phyloP scores from a whole-genome alignment of 2,329 filamentous ascomycete genomes.

The Colletotrichum abscissum region DNA sequence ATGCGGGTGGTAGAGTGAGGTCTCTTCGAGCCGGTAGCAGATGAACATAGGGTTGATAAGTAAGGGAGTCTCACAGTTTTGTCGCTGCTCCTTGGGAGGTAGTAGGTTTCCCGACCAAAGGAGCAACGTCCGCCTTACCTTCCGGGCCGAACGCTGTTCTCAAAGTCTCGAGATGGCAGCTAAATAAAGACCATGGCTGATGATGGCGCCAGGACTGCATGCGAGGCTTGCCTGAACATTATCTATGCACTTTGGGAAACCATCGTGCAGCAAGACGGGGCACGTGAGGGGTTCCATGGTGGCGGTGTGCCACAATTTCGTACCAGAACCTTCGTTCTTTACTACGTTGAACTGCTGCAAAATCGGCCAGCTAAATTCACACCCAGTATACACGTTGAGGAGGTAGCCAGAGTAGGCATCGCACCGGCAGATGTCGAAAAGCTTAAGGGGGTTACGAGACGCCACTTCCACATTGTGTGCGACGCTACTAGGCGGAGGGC shows the following conservation, averaged over 20 bases:
- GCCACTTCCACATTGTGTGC: background rate
- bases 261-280: background rate
- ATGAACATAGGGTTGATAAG: background rate
- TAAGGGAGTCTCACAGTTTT: background rate
- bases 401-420: background rate
- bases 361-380: background rate
- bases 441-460: background rate
- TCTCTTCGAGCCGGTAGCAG: background rate
- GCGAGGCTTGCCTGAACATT: background rate
- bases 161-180: background rate
- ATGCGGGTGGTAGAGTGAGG: background rate
- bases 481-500: background rate
- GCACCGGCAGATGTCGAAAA: background rate
- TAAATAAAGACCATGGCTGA: background rate
- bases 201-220: background rate
- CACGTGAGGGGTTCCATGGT: background rate
- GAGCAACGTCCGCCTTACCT: background rate
- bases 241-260: background rate
- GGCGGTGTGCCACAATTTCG: background rate
- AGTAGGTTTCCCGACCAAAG: background rate
- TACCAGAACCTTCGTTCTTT: background rate
- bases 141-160: background rate
- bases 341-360: background rate
- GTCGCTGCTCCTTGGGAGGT: background rate
- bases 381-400: background rate